Conservation (phyloP, 176 grass and related monocot species). For the Juncus effusus region DNA sequence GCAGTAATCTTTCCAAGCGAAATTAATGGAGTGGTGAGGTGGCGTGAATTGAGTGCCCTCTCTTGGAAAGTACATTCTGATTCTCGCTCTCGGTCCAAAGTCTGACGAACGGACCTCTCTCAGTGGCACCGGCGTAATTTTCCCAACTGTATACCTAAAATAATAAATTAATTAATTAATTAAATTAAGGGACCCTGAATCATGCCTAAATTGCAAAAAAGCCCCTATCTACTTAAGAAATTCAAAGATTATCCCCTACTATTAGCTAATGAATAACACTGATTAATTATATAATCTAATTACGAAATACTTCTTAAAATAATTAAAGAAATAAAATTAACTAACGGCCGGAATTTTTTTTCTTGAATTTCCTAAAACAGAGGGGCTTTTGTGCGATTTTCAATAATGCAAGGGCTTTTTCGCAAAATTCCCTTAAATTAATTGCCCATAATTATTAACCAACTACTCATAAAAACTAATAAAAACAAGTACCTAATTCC, state of each 20-base stretch:
- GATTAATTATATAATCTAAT: too few relatives aligned
- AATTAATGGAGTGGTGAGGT: constrained; percentile 82
- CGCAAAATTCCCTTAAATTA: too few relatives aligned
- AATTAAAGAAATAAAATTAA: too few relatives aligned
- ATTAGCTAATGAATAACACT: too few relatives aligned
- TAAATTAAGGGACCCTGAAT: background rate
- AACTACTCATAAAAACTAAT: background rate
- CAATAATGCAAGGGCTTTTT: too few relatives aligned
- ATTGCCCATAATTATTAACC: background rate
- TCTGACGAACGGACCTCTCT: constrained; percentile 95
- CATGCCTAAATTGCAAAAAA: too few relatives aligned
- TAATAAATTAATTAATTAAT: constrained; percentile 17
- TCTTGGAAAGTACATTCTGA: constrained; percentile 85
- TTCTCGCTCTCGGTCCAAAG: constrained; percentile 87
- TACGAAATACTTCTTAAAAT: too few relatives aligned
- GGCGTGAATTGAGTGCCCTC: constrained; percentile 92
- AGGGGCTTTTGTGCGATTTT: too few relatives aligned
- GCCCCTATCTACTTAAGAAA: too few relatives aligned
- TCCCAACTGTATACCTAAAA: constrained; percentile 87
- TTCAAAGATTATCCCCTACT: too few relatives aligned
- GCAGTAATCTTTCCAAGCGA: constrained; percentile 99
- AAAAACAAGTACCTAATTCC: constrained; percentile 75
- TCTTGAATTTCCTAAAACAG: too few relatives aligned
- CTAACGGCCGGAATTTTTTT: too few relatives aligned
- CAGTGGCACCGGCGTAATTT: constrained; percentile 95